Percentiles rank a stretch among this genome's conserved stretches.
These are phyloP conservation scores for Berkeleyomyces rouxiae DNA, from an alignment of 2,329 filamentous ascomycete species.

Conservation along the genomic window DNA sequence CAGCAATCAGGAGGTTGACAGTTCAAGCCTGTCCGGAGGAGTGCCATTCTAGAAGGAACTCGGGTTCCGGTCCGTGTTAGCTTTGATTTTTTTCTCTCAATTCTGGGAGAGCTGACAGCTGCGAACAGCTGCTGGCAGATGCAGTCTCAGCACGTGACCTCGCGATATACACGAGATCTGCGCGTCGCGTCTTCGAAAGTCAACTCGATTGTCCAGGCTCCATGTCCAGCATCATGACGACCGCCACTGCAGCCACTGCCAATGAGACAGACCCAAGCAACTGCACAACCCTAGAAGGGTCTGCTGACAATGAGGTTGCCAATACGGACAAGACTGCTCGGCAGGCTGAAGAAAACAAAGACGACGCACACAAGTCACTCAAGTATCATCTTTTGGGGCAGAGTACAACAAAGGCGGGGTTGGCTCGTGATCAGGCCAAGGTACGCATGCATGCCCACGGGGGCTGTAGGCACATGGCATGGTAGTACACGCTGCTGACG, in stretches of 20 bases:
- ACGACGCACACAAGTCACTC: slow-evolving; percentile 38
- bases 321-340: background rate
- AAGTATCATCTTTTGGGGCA: slow-evolving; percentile 85
- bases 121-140: background rate
- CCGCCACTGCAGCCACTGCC: background rate
- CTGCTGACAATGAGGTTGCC: background rate
- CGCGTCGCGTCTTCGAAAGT: background rate
- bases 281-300: background rate
- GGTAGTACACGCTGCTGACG: background rate
- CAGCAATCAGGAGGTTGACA: too few relatives aligned
- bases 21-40: too few relatives aligned
- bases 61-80: too few relatives aligned
- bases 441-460: slow-evolving; percentile 21
- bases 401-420: slow-evolving; percentile 82
- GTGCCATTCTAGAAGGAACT: too few relatives aligned
- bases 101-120: too few relatives aligned
- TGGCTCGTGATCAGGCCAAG: slow-evolving; percentile 86
- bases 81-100: too few relatives aligned
- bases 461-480: background rate
- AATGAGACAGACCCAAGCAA: background rate
- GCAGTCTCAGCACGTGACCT: background rate
- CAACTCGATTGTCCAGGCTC: background rate
- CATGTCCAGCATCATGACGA: background rate
- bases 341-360: background rate
- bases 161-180: background rate